Conservation (phyloP, 176 grass and related monocot species). For the Metroxylon sagu region DNA sequence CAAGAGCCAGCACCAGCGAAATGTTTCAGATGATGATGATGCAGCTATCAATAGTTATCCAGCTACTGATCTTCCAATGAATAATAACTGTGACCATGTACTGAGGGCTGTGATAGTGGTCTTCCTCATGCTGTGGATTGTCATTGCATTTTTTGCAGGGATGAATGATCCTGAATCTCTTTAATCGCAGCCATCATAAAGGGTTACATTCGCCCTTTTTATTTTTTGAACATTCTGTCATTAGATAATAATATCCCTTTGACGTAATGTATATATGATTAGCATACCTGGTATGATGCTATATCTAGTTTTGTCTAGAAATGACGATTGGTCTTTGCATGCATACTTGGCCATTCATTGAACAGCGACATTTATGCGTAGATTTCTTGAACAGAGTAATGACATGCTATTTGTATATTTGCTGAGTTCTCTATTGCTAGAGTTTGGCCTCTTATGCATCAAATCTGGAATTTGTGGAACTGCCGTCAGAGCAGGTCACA, state of each 20-base stretch:
- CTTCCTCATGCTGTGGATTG: conserved; percentile 71
- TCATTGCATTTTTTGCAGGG: conserved; percentile 61
- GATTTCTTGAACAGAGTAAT: too few relatives aligned
- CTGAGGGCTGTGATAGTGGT: conserved; percentile 57
- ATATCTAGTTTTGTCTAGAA: too few relatives aligned
- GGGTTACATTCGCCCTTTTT: neutral
- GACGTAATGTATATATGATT: too few relatives aligned
- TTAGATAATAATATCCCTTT: neutral
- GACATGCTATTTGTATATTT: too few relatives aligned
- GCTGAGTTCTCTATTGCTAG: too few relatives aligned
- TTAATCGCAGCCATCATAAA: neutral
- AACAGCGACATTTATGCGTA: too few relatives aligned
- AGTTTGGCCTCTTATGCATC: too few relatives aligned
- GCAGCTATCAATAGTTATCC: conserved; percentile 17
- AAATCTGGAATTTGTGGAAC: too few relatives aligned
- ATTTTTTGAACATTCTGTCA: neutral
- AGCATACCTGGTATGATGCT: too few relatives aligned
- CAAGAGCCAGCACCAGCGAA: conserved; percentile 21
- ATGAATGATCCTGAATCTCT: conserved; percentile 51
- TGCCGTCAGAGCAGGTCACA: too few relatives aligned
- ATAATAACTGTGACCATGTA: conserved; percentile 51
- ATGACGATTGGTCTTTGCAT: too few relatives aligned
- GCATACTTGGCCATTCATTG: too few relatives aligned
- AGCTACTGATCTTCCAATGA: conserved; percentile 30
- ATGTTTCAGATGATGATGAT: conserved; percentile 22